phyloP scores from a whole-genome alignment of 495 filamentous ascomycete species.

The Hypoxylon lenormandii region DNA sequence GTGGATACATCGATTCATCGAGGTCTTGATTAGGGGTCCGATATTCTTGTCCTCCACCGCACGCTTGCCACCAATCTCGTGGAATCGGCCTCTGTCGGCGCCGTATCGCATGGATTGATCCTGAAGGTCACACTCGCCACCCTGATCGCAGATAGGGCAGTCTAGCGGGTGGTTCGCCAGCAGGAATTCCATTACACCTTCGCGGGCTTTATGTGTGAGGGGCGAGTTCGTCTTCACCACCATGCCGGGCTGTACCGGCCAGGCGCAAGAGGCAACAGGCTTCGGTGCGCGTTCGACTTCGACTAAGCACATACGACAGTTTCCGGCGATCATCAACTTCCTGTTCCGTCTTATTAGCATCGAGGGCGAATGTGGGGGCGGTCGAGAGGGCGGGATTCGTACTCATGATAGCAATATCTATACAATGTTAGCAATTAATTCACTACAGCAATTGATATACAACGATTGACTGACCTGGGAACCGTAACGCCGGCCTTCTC shows the following conservation, averaged over 20 bases:
- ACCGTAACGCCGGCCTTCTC: conserved; percentile 95
- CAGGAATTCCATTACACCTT: conserved; percentile 98
- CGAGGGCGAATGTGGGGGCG: conserved; percentile 34
- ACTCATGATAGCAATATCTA: conserved; percentile 99
- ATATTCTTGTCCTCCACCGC: conserved; percentile 99
- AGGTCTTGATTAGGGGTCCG: conserved; percentile 97
- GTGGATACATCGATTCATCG: conserved; percentile 99
- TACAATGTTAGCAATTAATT: conserved; percentile 54
- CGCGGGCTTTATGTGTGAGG: conserved; percentile 93
- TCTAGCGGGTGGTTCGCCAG: conserved; percentile 97
- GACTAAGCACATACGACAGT: conserved; percentile 99
- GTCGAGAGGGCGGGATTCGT: conserved; percentile 49
- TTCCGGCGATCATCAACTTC: conserved; percentile 98
- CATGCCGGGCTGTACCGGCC: conserved; percentile 98
- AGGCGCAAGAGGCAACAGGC: conserved; percentile 97
- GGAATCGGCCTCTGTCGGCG: conserved; percentile 93
- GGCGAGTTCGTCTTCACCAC: conserved; percentile 98
- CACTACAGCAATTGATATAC: neutral
- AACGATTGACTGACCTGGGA: conserved; percentile 71
- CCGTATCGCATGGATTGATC: conserved; percentile 99
- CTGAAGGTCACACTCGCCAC: conserved; percentile 97
- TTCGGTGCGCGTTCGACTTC: conserved; percentile 96
- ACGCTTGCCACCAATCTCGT: conserved; percentile 93
- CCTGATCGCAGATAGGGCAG: conserved; percentile 98
- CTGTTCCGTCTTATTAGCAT: conserved; percentile 61